Base-by-base conservation (phyloP, 805 yeast genomes). In the Ogataea thermomethanolica region DNA sequence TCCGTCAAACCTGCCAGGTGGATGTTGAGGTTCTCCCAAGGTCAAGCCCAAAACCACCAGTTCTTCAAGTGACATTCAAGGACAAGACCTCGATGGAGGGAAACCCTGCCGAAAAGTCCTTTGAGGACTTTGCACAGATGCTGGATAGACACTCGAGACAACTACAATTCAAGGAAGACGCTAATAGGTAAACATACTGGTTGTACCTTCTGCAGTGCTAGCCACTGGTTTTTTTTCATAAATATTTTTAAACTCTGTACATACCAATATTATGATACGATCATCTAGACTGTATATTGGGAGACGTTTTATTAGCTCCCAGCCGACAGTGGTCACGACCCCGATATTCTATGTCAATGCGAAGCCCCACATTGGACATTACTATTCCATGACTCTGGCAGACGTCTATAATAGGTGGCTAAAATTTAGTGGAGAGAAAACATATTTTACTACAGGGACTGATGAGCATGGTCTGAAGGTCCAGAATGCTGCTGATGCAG, bases 281-380 rank as follows among this genome's bases (percentile, higher is more conserved):
- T 38, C 33, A 25, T 11, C 25, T 13, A 24, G 12, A 38, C 11
- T 31, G 12, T 25, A 11, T 14, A 6, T 32, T 4, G 34, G 33
- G 13, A 27, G 23, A 20, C 42, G 42, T 22, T 23, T 13, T 29
- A 26, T 33, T 10, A 28, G 33, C 17, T 31, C 37, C 1, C 22
- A 28, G 13, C 13, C 28, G 1, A 26, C 29, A 3, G 86, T 79
- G 50, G 68, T 84, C 11, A 88, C 97, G 1, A 84, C 97, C 0
- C 99, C 99, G 0, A 93, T 93, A 20, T 93, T 90, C 62, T 93
- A 93, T 62, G 97, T 95, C 41, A 93, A 93, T 68, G 98, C 98
- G 8, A 74, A 75, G 36, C 99, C 99, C 2, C 99, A 93, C 64
- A 61, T 93, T 39, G 99, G 99, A 3, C 99, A 93, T 60, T 68